Conservation (phyloP, 2,329 filamentous ascomycete species). For the Fusarium tanahbumbuense region DNA sequence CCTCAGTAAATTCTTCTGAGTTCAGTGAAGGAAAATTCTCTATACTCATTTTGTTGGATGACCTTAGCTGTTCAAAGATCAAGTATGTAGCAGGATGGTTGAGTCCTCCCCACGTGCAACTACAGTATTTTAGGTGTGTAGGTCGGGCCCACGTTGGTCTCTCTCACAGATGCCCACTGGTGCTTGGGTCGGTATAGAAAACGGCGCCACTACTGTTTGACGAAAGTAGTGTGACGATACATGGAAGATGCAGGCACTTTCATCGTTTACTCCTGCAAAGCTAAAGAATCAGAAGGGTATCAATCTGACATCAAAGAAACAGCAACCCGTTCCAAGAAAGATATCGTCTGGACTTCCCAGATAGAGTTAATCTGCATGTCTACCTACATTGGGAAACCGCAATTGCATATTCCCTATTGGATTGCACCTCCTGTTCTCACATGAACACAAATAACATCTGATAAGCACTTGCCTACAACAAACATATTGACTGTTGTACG, state of each 20-base stretch:
- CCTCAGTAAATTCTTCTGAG: conserved; percentile 71
- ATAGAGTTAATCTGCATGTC: neutral
- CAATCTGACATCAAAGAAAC: neutral
- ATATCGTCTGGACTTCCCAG: neutral
- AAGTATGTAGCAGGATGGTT: conserved; percentile 4
- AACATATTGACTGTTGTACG: neutral
- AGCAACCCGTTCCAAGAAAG: neutral
- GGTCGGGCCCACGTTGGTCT: conserved; percentile 10
- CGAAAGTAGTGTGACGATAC: neutral
- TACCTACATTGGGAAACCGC: neutral
- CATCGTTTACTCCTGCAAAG: neutral
- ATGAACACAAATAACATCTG: neutral
- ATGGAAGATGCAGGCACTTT: neutral
- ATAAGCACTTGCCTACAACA: neutral
- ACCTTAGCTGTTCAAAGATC: neutral
- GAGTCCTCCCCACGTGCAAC: conserved; percentile 22
- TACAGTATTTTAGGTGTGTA: conserved; percentile 10
- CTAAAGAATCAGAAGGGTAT: neutral
- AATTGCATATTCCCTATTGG: neutral
- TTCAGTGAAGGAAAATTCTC: conserved; percentile 70
- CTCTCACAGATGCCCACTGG: neutral
- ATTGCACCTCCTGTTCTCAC: neutral
- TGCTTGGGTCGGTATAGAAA: neutral
- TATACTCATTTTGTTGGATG: conserved; percentile 55
- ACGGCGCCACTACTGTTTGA: neutral